Evolutionary conservation across 805 yeast genomes (phyloP).

Genomic region (Middelhovenomyces tepae): DNA sequence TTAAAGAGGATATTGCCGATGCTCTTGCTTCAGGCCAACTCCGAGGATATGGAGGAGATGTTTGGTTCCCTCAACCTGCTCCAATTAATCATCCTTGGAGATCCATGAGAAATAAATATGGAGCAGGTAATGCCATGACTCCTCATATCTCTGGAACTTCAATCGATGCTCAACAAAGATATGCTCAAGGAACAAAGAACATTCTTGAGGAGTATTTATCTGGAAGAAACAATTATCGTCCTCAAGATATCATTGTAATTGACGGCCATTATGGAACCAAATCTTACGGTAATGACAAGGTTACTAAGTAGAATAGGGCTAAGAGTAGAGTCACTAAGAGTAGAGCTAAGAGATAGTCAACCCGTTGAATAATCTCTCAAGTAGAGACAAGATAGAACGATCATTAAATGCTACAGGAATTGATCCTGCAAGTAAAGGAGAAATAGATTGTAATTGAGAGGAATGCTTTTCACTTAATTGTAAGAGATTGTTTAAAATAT

Average conservation of each 20-base stretch:
- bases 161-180: conserved; percentile 69
- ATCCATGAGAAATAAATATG: conserved; percentile 51
- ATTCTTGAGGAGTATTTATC: conserved; percentile 56
- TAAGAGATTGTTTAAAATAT: conserved; percentile 17
- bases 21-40: conserved; percentile 62
- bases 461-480: conserved; percentile 2
- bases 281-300: conserved; percentile 54
- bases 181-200: conserved; percentile 58
- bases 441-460: neutral
- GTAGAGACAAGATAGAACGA: too few species aligned
- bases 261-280: conserved; percentile 66
- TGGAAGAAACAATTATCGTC: conserved; percentile 57
- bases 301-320: too few species aligned
- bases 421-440: neutral
- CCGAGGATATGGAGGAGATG: conserved; percentile 79
- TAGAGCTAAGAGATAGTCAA: too few species aligned
- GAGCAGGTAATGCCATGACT: conserved; percentile 78
- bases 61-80: conserved; percentile 77
- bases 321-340: conserved; percentile 19
- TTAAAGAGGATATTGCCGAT: conserved; percentile 63
- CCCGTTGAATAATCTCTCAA: too few species aligned
- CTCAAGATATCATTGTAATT: conserved; percentile 63
- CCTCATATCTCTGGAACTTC: conserved; percentile 77
- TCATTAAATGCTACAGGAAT: conserved; percentile 2
- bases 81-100: conserved; percentile 75